phyloP scores from a whole-genome alignment of 169 alveolate genomes.

The Babesia gibsoni region DNA sequence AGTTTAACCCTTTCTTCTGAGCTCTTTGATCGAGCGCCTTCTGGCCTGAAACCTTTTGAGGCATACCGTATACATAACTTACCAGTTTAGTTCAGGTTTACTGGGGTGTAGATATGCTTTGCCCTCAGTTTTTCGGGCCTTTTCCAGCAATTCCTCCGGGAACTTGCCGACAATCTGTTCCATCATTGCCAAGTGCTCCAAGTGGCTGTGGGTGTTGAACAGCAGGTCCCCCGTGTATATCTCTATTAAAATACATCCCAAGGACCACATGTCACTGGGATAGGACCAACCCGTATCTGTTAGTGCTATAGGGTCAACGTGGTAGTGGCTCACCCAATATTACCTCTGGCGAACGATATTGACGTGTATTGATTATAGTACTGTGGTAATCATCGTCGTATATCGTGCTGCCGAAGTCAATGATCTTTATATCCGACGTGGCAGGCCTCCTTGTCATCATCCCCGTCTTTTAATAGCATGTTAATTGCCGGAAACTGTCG shows the following conservation, averaged over 20 bases:
- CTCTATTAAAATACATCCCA: slow-evolving; percentile 94
- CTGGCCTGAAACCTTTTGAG: slow-evolving; percentile 61
- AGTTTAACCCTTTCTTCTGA: slow-evolving; percentile 71
- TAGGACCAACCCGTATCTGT: slow-evolving; percentile 89
- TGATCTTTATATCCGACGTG: slow-evolving; percentile 86
- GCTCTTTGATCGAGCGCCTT: slow-evolving; percentile 71
- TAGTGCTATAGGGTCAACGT: not conserved
- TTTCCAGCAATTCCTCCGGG: slow-evolving; percentile 64
- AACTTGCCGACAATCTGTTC: slow-evolving; percentile 68
- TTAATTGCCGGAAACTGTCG: not conserved
- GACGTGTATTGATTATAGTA: slow-evolving; percentile 95
- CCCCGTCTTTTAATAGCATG: slow-evolving; percentile 41
- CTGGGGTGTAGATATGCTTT: slow-evolving; percentile 56
- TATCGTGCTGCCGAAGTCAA: slow-evolving; percentile 99
- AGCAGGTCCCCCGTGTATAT: slow-evolving; percentile 90
- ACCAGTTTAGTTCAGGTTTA: slow-evolving; percentile 70
- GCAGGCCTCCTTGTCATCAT: slow-evolving; percentile 76
- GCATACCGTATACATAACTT: not conserved
- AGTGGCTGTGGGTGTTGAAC: slow-evolving; percentile 91
- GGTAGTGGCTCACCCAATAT: slow-evolving; percentile 79
- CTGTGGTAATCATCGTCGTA: slow-evolving; percentile 93
- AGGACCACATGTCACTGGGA: slow-evolving; percentile 94
- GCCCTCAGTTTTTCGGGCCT: slow-evolving; percentile 70
- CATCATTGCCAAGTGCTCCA: slow-evolving; percentile 94
- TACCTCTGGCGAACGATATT: slow-evolving; percentile 98